These are phyloP conservation scores for Chytriomyces hyalinus DNA, from an alignment of 192 early-diverging fungal species.

Conservation along the genomic window DNA sequence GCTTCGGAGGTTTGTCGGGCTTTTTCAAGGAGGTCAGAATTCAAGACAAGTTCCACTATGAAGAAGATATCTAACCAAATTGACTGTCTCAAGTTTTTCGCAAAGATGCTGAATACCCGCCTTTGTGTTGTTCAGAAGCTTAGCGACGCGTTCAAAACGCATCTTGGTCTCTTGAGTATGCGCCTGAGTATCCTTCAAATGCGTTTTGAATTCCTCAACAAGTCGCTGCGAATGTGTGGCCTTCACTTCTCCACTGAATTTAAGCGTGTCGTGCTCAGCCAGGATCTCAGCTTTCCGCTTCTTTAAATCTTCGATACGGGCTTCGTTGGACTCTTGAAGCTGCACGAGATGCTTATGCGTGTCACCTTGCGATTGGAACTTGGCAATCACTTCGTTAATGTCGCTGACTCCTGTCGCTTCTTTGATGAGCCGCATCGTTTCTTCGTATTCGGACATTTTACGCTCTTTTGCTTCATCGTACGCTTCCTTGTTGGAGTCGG, in stretches of 20 bases:
- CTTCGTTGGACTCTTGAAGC: slow-evolving; percentile 54
- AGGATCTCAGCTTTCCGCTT: slow-evolving; percentile 48
- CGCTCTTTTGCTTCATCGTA: slow-evolving; percentile 62
- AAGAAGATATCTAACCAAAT: slow-evolving; percentile 42
- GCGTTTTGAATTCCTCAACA: slow-evolving; percentile 59
- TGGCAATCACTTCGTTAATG: slow-evolving; percentile 66
- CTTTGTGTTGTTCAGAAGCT: slow-evolving; percentile 55
- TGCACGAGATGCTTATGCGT: slow-evolving; percentile 60
- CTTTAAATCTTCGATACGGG: slow-evolving; percentile 55
- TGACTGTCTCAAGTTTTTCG: slow-evolving; percentile 61
- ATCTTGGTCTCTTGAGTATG: slow-evolving; percentile 50
- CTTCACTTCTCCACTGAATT: slow-evolving; percentile 52
- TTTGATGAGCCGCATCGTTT: slow-evolving; percentile 67
- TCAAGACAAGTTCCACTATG: neutral
- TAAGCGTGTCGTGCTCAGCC: slow-evolving; percentile 57
- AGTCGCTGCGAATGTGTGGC: slow-evolving; percentile 45
- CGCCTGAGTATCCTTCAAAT: slow-evolving; percentile 46
- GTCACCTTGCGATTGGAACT: slow-evolving; percentile 66
- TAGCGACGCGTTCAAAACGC: slow-evolving; percentile 58
- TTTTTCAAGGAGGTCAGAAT: slow-evolving; percentile 9
- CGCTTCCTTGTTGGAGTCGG: slow-evolving; percentile 51
- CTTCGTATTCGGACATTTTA: slow-evolving; percentile 63
- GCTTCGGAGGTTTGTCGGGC: slow-evolving; percentile 36
- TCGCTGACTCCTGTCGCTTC: slow-evolving; percentile 66
- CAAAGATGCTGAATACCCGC: slow-evolving; percentile 62